Evolutionary conservation across 2,329 filamentous ascomycete species (phyloP).

Genomic region (Colletotrichum camelliae): DNA sequence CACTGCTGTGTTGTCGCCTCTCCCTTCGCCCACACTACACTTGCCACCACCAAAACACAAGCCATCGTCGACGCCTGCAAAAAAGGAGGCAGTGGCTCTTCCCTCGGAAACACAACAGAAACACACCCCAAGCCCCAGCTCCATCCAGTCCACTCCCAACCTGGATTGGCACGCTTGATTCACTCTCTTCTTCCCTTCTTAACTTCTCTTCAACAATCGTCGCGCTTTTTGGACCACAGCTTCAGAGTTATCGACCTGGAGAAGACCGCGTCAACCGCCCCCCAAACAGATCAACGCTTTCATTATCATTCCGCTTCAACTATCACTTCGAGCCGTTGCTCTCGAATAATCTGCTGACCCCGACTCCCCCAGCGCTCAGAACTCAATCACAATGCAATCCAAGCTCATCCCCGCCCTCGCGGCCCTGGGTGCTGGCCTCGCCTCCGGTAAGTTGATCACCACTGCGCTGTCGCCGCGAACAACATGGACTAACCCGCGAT

Average conservation of each 20-base stretch:
- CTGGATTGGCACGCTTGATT: background rate
- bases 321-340: background rate
- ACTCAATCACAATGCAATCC: constrained; percentile 50
- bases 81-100: background rate
- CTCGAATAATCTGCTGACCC: constrained; percentile 5
- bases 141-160: background rate
- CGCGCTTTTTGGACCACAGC: constrained; percentile 15
- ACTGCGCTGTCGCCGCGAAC: background rate
- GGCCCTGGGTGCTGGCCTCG: constrained; percentile 45
- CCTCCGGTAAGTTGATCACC: constrained; percentile 46
- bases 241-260: constrained; percentile 18
- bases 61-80: background rate
- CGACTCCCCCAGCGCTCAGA: background rate
- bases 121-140: constrained; percentile 3
- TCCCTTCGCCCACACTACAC: constrained; percentile 29
- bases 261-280: background rate
- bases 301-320: constrained; percentile 7
- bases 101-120: constrained; percentile 14
- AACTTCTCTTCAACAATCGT: background rate
- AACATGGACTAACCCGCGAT: background rate
- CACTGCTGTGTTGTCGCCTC: constrained; percentile 27
- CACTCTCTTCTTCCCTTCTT: background rate
- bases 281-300: constrained; percentile 5
- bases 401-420: constrained; percentile 48
- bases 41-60: background rate